A percentile compares a stretch with the other conserved stretches of the same genome.
Conservation (phyloP, 169 alveolate species). For the Plasmodium cynomolgi region DNA sequence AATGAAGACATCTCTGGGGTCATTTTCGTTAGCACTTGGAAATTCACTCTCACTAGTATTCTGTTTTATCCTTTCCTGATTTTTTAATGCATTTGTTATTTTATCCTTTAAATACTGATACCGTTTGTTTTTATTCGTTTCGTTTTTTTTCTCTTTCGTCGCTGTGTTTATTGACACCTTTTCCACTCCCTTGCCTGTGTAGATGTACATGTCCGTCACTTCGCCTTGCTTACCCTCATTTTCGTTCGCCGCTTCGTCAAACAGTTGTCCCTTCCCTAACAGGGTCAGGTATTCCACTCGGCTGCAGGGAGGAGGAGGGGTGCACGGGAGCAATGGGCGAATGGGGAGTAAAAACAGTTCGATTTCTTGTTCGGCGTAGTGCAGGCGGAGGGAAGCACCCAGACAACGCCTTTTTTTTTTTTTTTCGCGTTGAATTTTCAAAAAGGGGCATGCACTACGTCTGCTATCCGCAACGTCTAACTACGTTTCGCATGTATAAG, state of each 20-base stretch:
- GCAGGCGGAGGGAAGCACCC: not conserved
- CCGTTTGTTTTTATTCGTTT: slow-evolving; percentile 15
- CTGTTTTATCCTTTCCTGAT: slow-evolving; percentile 27
- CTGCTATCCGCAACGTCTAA: not conserved
- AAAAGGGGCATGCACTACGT: not conserved
- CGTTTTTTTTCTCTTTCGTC: slow-evolving; percentile 7
- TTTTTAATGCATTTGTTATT: slow-evolving; percentile 33
- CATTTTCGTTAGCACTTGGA: not conserved
- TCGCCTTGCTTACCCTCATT: not conserved
- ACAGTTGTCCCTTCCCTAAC: slow-evolving; percentile 19
- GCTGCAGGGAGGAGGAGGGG: slow-evolving; percentile 1
- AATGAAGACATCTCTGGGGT: slow-evolving; percentile 12
- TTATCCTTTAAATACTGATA: slow-evolving; percentile 56
- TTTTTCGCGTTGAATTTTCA: not conserved
- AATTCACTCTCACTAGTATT: not conserved
- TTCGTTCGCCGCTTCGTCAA: not conserved
- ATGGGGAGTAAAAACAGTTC: not conserved
- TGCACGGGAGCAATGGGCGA: not conserved
- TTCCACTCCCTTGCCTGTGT: slow-evolving; percentile 43
- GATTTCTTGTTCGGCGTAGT: not conserved
- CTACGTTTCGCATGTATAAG: not conserved
- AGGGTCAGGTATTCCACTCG: slow-evolving; percentile 50
- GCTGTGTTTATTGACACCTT: slow-evolving; percentile 48
- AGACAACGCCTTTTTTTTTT: not conserved
- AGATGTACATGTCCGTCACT: slow-evolving; percentile 50